Evolutionary conservation across 2,329 filamentous ascomycete species (phyloP).

Genomic region (Colletotrichum viniferum): DNA sequence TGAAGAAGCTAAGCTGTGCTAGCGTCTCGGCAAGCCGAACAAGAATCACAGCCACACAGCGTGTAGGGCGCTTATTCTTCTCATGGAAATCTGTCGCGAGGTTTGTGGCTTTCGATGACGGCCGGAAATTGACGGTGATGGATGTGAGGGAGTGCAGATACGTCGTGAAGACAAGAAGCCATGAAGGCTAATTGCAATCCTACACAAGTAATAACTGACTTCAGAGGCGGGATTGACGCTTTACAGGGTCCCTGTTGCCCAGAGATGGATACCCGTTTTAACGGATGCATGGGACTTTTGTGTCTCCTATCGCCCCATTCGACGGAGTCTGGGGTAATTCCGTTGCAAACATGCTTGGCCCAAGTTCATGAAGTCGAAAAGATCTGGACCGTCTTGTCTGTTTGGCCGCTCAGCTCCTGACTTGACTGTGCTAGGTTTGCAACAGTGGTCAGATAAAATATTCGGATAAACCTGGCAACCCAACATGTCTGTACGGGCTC

Average conservation of each 20-base stretch:
- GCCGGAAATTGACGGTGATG: neutral
- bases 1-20: neutral
- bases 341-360: neutral
- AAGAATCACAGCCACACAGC: neutral
- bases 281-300: neutral
- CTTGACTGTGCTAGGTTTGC: neutral
- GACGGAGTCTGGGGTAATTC: neutral
- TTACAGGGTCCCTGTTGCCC: neutral
- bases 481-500: neutral
- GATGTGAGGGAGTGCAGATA: fast-evolving
- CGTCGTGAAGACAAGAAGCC: neutral
- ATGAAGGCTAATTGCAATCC: neutral
- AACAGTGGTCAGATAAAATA: neutral
- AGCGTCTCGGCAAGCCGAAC: neutral
- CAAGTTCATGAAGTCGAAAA: neutral
- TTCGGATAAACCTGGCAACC: neutral
- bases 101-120: neutral
- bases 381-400: fast-evolving
- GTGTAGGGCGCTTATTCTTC: neutral
- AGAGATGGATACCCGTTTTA: neutral
- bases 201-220: neutral
- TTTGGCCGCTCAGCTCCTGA: neutral
- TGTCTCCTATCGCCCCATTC: neutral
- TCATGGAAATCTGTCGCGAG: neutral
- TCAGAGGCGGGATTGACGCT: neutral